phyloP scores from a whole-genome alignment of 139 green algal genomes.

The Marvania coccoides region DNA sequence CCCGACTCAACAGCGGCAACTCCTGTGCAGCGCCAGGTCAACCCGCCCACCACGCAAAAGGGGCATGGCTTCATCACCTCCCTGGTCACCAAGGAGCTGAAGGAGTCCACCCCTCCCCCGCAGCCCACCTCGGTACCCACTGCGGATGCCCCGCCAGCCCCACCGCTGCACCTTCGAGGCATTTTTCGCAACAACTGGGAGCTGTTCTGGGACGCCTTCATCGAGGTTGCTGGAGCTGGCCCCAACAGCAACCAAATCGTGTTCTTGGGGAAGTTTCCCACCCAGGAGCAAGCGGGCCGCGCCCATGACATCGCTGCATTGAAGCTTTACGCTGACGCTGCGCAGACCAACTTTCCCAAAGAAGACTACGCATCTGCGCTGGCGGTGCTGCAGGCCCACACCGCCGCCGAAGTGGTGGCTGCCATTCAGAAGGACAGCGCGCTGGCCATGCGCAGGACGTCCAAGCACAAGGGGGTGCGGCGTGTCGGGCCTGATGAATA shows the following conservation, averaged over 20 bases:
- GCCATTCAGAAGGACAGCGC: conserved; percentile 13
- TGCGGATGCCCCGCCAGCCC: too few species aligned
- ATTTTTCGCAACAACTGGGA: conserved; percentile 12
- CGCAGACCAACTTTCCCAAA: conserved; percentile 6
- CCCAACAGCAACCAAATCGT: neutral
- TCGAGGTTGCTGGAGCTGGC: neutral
- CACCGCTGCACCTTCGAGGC: too few species aligned
- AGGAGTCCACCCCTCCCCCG: neutral
- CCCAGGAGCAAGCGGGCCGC: conserved; percentile 9
- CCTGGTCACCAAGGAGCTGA: conserved; percentile 10
- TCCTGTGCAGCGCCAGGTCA: too few species aligned
- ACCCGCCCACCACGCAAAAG: neutral
- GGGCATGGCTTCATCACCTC: conserved; percentile 8
- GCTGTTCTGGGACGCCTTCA: conserved; percentile 21
- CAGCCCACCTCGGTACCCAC: neutral
- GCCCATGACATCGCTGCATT: conserved; percentile 22
- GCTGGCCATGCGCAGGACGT: conserved; percentile 5
- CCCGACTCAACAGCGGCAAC: too few species aligned
- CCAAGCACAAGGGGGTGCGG: conserved; percentile 20
- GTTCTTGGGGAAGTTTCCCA: conserved; percentile 22
- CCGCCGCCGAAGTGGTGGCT: conserved; percentile 8
- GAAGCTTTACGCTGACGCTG: conserved; percentile 3
- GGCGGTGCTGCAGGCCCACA: conserved; percentile 6
- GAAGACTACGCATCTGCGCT: conserved; percentile 1
- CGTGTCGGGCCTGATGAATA: neutral